Base-by-base conservation (phyloP, 768 basidiomycete genomes). In the Mrakia frigida region DNA sequence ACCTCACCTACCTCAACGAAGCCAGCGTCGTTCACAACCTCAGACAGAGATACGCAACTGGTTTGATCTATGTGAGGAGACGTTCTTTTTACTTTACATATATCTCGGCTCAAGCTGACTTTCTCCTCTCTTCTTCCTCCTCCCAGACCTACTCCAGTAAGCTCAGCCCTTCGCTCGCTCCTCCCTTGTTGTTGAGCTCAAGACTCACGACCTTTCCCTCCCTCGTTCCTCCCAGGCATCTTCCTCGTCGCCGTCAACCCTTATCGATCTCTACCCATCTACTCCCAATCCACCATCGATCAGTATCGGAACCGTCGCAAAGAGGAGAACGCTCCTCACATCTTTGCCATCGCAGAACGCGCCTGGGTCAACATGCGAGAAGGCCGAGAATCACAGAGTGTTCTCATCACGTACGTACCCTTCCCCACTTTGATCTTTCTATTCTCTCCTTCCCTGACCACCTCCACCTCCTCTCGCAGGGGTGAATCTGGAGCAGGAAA, bases 341-440 rank as follows among this genome's bases (percentile, higher is more conserved):
- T 98, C 71, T 99, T 94, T 81, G 94, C 97, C 11, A 93, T 98
- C 56, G 94, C 97, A 0, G 97, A 99, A 83, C 88, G 93, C 50
- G 97, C 97, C 43, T 98, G 97, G 97, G 89, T 95, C 74, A 96
- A 93, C 83, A 98, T 99, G 92, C 91, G 94, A 18, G 94, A 95
- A 77, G 94, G 98, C 83, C 87, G 93, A 71, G 96, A 98, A 84
- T 94, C 94, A 79, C 97, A 99, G 84, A 96, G 94, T 82, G 95
- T 99, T 75, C 87, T 99, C 41, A 98, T 99, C 84, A 99, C 97
- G 92, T 96, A 84, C 35, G 93, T 87, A n/a, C 46, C 33, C 25
- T n/a, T n/a, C 70, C 3, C 63, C 60, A 73, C 73, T 68, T 35
- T 21, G 60, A 77, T 60, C 73, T 41, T 65, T 23, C 23, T 33